phyloP scores from a whole-genome alignment of 768 basidiomycete genomes.

The Mycena epipterygia region DNA sequence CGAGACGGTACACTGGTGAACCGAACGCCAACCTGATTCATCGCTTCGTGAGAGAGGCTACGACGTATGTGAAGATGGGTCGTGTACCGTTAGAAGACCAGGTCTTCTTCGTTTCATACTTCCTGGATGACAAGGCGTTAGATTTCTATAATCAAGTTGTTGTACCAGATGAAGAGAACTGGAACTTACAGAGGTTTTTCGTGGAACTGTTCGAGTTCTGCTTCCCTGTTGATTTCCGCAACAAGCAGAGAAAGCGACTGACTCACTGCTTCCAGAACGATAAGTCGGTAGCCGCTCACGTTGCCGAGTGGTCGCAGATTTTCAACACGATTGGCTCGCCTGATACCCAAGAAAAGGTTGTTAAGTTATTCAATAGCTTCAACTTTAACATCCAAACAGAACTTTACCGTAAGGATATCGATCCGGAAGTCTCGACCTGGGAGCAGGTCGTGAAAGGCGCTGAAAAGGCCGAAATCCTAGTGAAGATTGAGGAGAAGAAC shows the following conservation, averaged over 20 bases:
- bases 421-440: neutral
- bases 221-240: neutral
- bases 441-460: neutral
- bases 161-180: neutral
- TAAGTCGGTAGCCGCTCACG: neutral
- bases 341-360: conserved; percentile 22
- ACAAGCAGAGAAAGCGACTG: no score
- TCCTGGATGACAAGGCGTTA: no score
- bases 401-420: neutral
- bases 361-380: no score
- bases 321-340: neutral
- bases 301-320: no score
- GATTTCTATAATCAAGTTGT: no score
- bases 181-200: no score
- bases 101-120: neutral
- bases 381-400: no score
- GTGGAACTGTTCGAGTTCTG: neutral
- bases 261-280: neutral
- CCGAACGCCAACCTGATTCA: no score
- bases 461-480: neutral
- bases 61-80: no score
- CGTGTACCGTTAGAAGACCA: no score
- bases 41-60: no score
- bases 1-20: conserved; percentile 41
- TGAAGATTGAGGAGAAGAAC: conserved; percentile 37